Evolutionary conservation across 306 rosid genomes (phyloP).

Genomic region (Quillaja saponaria): DNA sequence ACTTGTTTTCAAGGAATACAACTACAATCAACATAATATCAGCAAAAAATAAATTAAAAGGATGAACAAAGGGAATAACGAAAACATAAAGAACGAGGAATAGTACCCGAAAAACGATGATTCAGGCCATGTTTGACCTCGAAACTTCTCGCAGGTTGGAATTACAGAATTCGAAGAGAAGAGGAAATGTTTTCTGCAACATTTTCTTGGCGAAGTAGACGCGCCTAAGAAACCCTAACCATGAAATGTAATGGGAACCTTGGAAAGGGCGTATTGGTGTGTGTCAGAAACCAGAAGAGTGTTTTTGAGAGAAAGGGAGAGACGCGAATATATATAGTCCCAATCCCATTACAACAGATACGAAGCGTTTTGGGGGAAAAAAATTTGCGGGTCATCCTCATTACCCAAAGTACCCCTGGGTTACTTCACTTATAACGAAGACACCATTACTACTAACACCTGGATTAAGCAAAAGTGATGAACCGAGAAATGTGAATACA

Average conservation of each 20-base stretch:
- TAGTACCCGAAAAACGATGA: constrained; percentile 19
- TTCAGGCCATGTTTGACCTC: constrained; percentile 42
- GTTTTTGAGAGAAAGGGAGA: constrained; percentile 21
- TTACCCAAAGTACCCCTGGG: constrained; percentile 35
- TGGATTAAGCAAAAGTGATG: neutral
- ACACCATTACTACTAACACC: neutral
- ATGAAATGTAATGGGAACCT: constrained; percentile 29
- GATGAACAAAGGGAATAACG: neutral
- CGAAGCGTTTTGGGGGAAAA: constrained; percentile 39
- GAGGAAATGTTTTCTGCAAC: constrained; percentile 30
- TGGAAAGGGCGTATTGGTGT: constrained; percentile 24
- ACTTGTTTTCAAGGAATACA: neutral
- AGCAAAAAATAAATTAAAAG: neutral
- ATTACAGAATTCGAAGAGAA: constrained; percentile 20
- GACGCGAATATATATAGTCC: constrained; percentile 18
- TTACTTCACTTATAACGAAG: neutral
- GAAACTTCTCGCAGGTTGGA: constrained; percentile 21
- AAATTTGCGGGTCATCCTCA: neutral
- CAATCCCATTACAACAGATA: constrained; percentile 23
- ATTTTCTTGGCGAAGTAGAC: constrained; percentile 21
- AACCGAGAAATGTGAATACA: neutral
- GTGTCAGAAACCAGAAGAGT: constrained; percentile 9
- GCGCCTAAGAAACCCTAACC: constrained; percentile 72
- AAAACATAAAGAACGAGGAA: neutral
- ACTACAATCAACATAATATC: neutral